phyloP scores from a whole-genome alignment of 2,329 filamentous ascomycete species.

The Phyllachora maydis region DNA sequence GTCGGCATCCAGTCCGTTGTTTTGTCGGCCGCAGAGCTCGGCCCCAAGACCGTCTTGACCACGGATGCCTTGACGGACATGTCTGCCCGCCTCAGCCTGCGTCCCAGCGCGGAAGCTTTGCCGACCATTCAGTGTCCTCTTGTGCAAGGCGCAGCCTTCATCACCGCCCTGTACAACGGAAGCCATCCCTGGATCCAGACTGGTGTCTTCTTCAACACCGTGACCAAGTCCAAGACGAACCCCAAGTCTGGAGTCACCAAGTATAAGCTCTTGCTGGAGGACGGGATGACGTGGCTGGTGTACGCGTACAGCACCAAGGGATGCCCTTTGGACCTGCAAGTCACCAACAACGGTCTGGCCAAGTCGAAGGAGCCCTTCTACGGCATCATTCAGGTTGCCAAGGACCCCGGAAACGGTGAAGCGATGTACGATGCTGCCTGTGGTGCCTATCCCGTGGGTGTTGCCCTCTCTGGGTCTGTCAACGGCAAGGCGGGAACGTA shows the following conservation, averaged over 20 bases:
- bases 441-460: conserved; percentile 51
- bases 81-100: conserved; percentile 48
- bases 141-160: conserved; percentile 75
- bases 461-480: conserved; percentile 41
- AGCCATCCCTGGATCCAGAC: conserved; percentile 54
- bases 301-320: conserved; percentile 47
- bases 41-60: conserved; percentile 31
- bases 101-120: conserved; percentile 23
- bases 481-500: conserved; percentile 46
- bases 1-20: conserved; percentile 64
- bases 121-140: conserved; percentile 58
- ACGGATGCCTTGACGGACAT: conserved; percentile 32
- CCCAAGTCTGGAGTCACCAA: conserved; percentile 50
- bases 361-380: conserved; percentile 47
- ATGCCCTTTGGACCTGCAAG: conserved; percentile 41
- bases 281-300: conserved; percentile 58
- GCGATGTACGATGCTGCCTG: conserved; percentile 52
- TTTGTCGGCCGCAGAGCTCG: conserved; percentile 59
- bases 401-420: conserved; percentile 48
- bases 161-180: conserved; percentile 58
- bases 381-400: conserved; percentile 67
- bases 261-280: conserved; percentile 52
- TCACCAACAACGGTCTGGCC: conserved; percentile 44
- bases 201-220: conserved; percentile 49
- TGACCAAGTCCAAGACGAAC: conserved; percentile 34